Base-by-base conservation (phyloP, 306 rosid genomes). In the Rosa chinensis region DNA sequence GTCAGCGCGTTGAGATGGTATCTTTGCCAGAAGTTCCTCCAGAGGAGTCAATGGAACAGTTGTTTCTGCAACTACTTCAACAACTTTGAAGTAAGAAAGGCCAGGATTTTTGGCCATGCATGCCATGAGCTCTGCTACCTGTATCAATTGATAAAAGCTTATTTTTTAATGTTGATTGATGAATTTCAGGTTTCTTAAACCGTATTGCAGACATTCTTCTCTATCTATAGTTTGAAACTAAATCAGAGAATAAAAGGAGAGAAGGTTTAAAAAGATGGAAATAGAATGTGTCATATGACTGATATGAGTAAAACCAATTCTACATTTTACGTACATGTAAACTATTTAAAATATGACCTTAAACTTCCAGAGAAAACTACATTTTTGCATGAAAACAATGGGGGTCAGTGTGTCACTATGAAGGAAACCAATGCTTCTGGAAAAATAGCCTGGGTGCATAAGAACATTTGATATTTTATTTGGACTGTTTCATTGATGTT, bases 111-210 rank as follows among this genome's bases (percentile, higher is more conserved):
- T 92, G 48, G 96, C 94, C 80, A 90, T 91, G 75, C 82, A 83
- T 67, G 98, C 99, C 85, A 91, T 82, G 73, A 95, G 92, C 89
- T 95, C 99, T 76, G 99, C 97, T 72, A 95, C 89, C 99, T 95
- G 86, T 84, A 75, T 83, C 72, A 66, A 72, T 82, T 21, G 45
- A 77, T 73, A 48, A 17, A 86, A 40, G 58, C 6, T 82, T 73
- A 66, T 14, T 67, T 32, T 78, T 42, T 63, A 23, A 52, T 17
- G 53, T 77, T 75, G 77, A 64, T 70, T 42, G 56, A 66, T 20
- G 67, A 58, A n/a, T 76, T 37, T 20, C 70, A 44, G 50, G 52
- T 73, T 55, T 43, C 64, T 12, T 72, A 6, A 53, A 53, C 18
- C 64, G 35, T 35, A 35, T 35, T 52, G 20, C 49, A 73, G 35